Evolutionary conservation across 2,329 filamentous ascomycete genomes (phyloP), one percentile per base, ranked within the genome.

Genomic region (Canariomyces notabilis): DNA sequence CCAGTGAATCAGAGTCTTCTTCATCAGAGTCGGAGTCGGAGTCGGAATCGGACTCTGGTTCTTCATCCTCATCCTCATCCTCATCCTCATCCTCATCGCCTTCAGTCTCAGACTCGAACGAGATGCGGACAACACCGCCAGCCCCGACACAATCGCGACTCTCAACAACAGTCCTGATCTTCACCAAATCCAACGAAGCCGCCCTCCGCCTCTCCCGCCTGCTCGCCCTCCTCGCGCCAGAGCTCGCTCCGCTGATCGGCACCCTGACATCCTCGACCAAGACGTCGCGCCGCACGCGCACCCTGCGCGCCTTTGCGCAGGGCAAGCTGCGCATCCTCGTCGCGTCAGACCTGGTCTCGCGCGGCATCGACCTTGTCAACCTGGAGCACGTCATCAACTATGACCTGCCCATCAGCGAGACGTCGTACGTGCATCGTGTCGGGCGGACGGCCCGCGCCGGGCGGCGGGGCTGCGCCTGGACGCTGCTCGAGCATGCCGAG

Each of bases 311-410:
- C n/a, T 90, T 91, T 63, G 68, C 75, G 3, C 64, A 70, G 6
- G 76, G 75, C 47, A 78, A 78, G 48, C 66, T 87, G 20, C 82
- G 82, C 6, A 80, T 95, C 37, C 79, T 97, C 35, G 83, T 97
- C 37, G 89, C 90, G 1, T 95, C 93, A 0, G 91, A 97, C 63
- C 84, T 94, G n/a, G 88, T 93, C 1, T 88, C 89, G 2, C 86
- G 91, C 53, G 93, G 91, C 59, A 81, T 97, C 20, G 91, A 97
- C 64, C 75, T 95, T 11, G 79, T 81, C 1, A 76, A 79, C 37
- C 77, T 97, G 37, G 82, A 83, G 29, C 87, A 95, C 61, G 89
- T 97, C 37, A 73, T 97, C 66, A 96, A 95, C 69, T 97, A 97
- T 71, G 91, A 96, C 63, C 76, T 96, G 42, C 91, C 91, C 0